Evolutionary conservation across 2,329 filamentous ascomycete species (phyloP).

Genomic region (Apiospora marii): DNA sequence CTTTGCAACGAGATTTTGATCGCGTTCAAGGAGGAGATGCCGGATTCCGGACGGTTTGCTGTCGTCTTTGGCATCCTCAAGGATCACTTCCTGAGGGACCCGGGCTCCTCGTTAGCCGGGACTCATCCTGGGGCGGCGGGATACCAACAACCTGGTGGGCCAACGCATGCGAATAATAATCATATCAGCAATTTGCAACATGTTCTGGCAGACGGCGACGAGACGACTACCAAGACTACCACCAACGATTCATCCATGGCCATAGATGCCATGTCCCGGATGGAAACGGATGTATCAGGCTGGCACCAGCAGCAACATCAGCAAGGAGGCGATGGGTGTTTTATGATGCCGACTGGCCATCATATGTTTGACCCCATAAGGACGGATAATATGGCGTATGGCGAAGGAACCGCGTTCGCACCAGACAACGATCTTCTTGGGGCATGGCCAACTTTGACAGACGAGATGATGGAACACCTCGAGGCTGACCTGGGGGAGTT

Average conservation of each 20-base stretch:
- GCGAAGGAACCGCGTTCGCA: neutral
- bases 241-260: neutral
- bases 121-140: neutral
- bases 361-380: neutral
- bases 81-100: neutral
- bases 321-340: neutral
- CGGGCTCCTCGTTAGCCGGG: neutral
- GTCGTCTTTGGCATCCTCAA: slow-evolving; percentile 16
- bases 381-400: neutral
- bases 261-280: neutral
- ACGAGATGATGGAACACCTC: slow-evolving; percentile 17
- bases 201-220: neutral
- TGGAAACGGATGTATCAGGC: neutral
- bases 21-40: neutral
- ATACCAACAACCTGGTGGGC: neutral
- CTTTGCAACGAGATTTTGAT: neutral
- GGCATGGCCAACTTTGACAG: neutral
- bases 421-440: neutral
- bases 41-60: neutral
- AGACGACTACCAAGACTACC: too few species aligned
- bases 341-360: neutral
- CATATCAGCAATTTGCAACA: neutral
- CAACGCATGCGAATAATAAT: neutral
- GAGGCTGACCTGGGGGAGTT: slow-evolving; percentile 1
- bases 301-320: slow-evolving; percentile 7